Evolutionary conservation across 345 rosid genomes (phyloP), one percentile per base, ranked within the genome.

Genomic region (Rhodamnia rubescens): DNA sequence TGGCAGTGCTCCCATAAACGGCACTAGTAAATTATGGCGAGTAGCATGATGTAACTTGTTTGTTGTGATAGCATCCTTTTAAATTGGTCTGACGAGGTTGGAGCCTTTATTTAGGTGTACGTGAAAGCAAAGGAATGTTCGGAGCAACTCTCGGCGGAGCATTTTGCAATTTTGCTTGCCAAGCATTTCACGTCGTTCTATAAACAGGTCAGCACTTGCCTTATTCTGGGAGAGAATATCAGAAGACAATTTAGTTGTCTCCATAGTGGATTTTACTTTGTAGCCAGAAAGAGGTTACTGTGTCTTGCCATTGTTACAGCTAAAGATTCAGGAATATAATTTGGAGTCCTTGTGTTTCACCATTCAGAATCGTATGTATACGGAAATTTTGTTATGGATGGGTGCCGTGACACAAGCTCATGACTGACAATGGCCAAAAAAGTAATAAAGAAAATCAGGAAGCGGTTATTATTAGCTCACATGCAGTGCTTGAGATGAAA

Each of bases 41-140:
- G 44, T 9, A 64, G 75, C 75, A 32, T 59, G 20, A 27, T 54
- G 6, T 14, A 59, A 29, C 57, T 50, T 29, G 8, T 53, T 3
- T 82, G 27, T 53, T 18, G 84, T 53, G 1, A 82, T 53, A 0
- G 50, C 40, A 36, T 52, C 6, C 5, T 82, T 82, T 27, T 11
- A 12, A 3, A 53, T 24, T 47, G n/a, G 40, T 29, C n/a, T 82
- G 84, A 51, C 42, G n/a, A 1, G 84, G 42, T 15, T 52, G 57
- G 15, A 32, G 24, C 83, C 27, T 74, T 26, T 21, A 24, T 29
- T 85, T 84, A 97, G 99, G 99, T 96, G 58, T 96, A 97, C 89
- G 96, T 85, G 58, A 97, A 94, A 89, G 98, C 98, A 36, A 93
- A 97, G 90, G 96, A 96, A 90, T 92, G 98, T 84, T 87, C 89